Base-by-base conservation (phyloP, 768 basidiomycete species). In the Lactifluus volemus region DNA sequence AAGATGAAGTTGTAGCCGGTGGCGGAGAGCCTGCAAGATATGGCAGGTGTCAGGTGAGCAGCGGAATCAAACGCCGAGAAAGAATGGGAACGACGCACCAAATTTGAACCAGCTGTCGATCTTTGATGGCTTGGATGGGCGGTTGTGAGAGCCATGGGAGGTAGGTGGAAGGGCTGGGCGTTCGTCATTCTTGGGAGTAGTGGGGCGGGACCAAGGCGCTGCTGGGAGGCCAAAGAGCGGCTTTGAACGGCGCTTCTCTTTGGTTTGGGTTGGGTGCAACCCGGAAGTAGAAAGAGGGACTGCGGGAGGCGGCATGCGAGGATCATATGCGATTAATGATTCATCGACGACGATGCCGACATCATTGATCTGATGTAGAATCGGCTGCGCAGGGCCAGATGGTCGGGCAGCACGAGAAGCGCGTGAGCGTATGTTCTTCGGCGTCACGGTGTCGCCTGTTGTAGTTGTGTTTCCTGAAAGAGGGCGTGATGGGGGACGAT, bases 401-500 rank as follows among this genome's bases (percentile, higher is more conserved):
- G 41, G 54, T 48, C 56, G 54, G 32, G 41, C 14, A n/a, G 60
- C 47, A 30, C 65, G 65, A 32, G 49, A 48, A 9, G 61, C 44
- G n/a, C 63, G 68, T 2, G 64, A 53, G 51, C 57, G 64, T 55
- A 39, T 21, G 21, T 53, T 65, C 47, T 29, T 55, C 9, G 84
- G 83, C 6, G 79, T 82, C 57, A 83, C 75, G 5, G 85, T 86
- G 19, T 80, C 77, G 67, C 81, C 81, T 2, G 85, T 85, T 1
- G 81, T 79, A 17, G 81, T 81, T 0, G 85, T 85, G 0, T 81
- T 83, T 21, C 83, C 80, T 3, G 86, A 87, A 25, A 89, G 73
- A 4, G 87, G 87, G 6, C 86, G 80, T 21, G 81, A 84, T 74
- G 59, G 73, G 61, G 59, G 68, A 21, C 84, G 79, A 5, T 79